Evolutionary conservation across 352 stramenopile genomes (phyloP).

Genomic region (Phytophthora idaei): DNA sequence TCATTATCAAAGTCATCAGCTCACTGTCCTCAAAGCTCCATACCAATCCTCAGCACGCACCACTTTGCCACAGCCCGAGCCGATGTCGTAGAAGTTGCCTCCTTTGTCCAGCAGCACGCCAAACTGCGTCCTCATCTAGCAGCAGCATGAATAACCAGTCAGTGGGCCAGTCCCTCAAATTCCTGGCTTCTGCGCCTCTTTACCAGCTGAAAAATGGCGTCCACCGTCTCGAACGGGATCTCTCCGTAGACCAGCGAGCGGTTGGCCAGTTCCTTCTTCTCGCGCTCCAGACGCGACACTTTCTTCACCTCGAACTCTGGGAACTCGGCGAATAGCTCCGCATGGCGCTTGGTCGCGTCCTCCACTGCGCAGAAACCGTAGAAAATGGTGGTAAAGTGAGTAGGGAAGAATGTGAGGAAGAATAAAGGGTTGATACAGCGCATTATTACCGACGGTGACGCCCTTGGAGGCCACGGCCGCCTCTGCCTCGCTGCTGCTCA

Average conservation of each 20-base stretch:
- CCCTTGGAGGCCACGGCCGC: conserved; percentile 26
- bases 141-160: not conserved
- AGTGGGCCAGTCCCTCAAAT: not conserved
- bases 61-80: conserved; percentile 76
- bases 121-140: conserved; percentile 64
- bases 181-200: not conserved
- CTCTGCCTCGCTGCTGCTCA: conserved; percentile 25
- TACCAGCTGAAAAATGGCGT: conserved; percentile 66
- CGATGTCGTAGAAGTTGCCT: conserved; percentile 75
- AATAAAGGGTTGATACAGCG: not conserved
- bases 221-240: conserved; percentile 63
- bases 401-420: not conserved
- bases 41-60: conserved; percentile 31
- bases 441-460: conserved; percentile 24
- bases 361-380: conserved; percentile 39
- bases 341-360: conserved; percentile 46
- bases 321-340: conserved; percentile 54
- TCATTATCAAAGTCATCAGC: not conserved
- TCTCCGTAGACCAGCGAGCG: conserved; percentile 72
- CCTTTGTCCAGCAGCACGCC: conserved; percentile 63
- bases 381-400: conserved; percentile 3
- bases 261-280: conserved; percentile 67
- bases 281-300: conserved; percentile 66
- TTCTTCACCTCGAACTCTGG: conserved; percentile 57
- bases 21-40: not conserved